Percentiles rank a stretch among this genome's conserved stretches.
phyloP scores from a whole-genome alignment of 192 early-diverging fungal species.

The Umbelopsis ramanniana region DNA sequence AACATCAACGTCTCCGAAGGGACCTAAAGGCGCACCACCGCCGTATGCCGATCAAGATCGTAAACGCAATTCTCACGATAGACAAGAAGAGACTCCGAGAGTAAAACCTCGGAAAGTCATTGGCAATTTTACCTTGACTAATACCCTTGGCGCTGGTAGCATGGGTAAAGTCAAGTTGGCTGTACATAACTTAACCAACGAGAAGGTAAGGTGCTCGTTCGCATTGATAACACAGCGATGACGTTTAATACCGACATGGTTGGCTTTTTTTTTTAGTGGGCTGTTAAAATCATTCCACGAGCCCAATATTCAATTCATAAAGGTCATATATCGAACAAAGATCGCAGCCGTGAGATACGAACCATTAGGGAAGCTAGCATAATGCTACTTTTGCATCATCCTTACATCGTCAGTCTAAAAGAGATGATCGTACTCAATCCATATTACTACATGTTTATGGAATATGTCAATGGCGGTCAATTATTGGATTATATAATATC shows the following conservation, averaged over 20 bases:
- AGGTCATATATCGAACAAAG: slow-evolving; percentile 38
- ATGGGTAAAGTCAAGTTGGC: slow-evolving; percentile 98
- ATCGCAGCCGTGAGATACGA: slow-evolving; percentile 63
- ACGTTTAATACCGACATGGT: too few species aligned
- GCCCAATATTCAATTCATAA: slow-evolving; percentile 47
- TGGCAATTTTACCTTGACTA: slow-evolving; percentile 44
- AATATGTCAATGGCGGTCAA: slow-evolving; percentile 82
- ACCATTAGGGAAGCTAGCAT: slow-evolving; percentile 73
- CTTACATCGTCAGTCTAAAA: slow-evolving; percentile 80
- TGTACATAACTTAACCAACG: slow-evolving; percentile 77
- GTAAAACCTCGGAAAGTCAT: slow-evolving; percentile 30
- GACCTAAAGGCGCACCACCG: background rate
- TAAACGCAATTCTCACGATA: background rate
- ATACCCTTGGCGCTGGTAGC: slow-evolving; percentile 93
- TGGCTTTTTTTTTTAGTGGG: slow-evolving; percentile 42
- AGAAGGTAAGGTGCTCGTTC: slow-evolving; percentile 62
- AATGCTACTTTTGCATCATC: slow-evolving; percentile 80
- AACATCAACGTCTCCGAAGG: background rate
- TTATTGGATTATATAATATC: slow-evolving; percentile 84
- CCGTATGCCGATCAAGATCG: slow-evolving; percentile 10
- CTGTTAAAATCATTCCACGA: slow-evolving; percentile 68
- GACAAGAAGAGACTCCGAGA: slow-evolving; percentile 3
- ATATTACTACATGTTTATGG: slow-evolving; percentile 79
- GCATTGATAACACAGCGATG: background rate
- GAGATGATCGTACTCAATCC: slow-evolving; percentile 71